Percentiles rank a stretch among this genome's conserved stretches.
These are phyloP conservation scores for Aureobasidium sp. DNA, from an alignment of 2,329 filamentous ascomycete genomes.

Conservation along the genomic window DNA sequence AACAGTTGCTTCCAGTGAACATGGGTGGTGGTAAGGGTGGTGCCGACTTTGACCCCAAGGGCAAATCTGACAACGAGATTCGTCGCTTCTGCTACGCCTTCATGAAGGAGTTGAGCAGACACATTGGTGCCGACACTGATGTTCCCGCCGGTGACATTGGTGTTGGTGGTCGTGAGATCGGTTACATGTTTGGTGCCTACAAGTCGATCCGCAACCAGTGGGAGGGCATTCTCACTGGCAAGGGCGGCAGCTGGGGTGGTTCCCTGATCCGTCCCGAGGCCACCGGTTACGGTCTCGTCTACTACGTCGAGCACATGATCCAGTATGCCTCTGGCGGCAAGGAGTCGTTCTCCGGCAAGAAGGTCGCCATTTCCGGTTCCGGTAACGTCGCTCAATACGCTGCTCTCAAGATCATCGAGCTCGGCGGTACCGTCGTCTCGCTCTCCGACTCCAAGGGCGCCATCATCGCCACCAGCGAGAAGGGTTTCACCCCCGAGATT, in stretches of 20 bases:
- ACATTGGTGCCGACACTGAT: slow-evolving; percentile 94
- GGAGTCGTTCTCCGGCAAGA: slow-evolving; percentile 82
- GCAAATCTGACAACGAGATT: slow-evolving; percentile 95
- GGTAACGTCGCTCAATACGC: slow-evolving; percentile 98
- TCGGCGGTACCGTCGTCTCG: slow-evolving; percentile 85
- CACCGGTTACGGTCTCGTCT: slow-evolving; percentile 91
- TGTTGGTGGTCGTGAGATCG: slow-evolving; percentile 84
- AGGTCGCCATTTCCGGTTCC: slow-evolving; percentile 89
- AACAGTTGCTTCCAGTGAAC: slow-evolving; percentile 48
- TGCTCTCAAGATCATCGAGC: slow-evolving; percentile 91
- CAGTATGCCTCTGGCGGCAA: slow-evolving; percentile 69
- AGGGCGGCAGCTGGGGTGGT: slow-evolving; percentile 89
- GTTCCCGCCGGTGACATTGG: slow-evolving; percentile 97
- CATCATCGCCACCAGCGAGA: slow-evolving; percentile 63
- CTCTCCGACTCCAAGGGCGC: slow-evolving; percentile 87
- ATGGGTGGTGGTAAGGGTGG: slow-evolving; percentile 98
- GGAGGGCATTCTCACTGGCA: slow-evolving; percentile 94
- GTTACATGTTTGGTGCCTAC: slow-evolving; percentile 92
- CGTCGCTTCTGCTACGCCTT: slow-evolving; percentile 93
- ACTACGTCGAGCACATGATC: slow-evolving; percentile 96
- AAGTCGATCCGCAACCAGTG: slow-evolving; percentile 79
- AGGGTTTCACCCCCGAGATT: slow-evolving; percentile 69
- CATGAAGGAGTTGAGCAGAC: slow-evolving; percentile 91
- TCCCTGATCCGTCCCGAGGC: slow-evolving; percentile 92
- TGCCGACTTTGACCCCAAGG: slow-evolving; percentile 97